Evolutionary conservation across 2,329 filamentous ascomycete species (phyloP).

Genomic region (Penicillium sp.): DNA sequence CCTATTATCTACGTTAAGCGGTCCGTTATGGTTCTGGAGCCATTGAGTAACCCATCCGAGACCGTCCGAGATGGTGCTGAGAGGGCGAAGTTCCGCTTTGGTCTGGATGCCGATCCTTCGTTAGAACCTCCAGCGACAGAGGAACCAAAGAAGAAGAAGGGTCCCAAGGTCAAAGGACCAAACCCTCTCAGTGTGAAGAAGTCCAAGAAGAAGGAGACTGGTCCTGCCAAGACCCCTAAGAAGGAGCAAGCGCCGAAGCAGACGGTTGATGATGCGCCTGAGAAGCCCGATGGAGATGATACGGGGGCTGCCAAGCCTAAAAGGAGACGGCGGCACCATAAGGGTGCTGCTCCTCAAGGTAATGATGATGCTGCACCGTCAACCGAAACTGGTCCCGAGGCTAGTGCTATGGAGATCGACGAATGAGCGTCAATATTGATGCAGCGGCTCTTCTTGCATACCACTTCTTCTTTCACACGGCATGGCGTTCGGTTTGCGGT

Average conservation of each 20-base stretch:
- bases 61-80: slow-evolving; percentile 49
- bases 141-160: slow-evolving; percentile 39
- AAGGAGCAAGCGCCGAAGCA: slow-evolving; percentile 20
- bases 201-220: slow-evolving; percentile 42
- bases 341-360: slow-evolving; percentile 26
- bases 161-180: slow-evolving; percentile 46
- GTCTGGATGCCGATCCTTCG: slow-evolving; percentile 36
- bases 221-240: slow-evolving; percentile 22
- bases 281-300: slow-evolving; percentile 30
- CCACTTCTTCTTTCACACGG: slow-evolving; percentile 23
- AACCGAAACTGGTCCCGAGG: slow-evolving; percentile 12
- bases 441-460: slow-evolving; percentile 5
- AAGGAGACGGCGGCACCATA: slow-evolving; percentile 41
- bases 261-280: slow-evolving; percentile 18
- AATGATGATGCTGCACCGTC: slow-evolving; percentile 22
- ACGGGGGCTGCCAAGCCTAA: slow-evolving; percentile 35
- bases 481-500: slow-evolving; percentile 38
- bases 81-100: slow-evolving; percentile 51
- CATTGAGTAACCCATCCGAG: slow-evolving; percentile 50
- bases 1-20: slow-evolving; percentile 57
- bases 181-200: slow-evolving; percentile 56
- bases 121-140: slow-evolving; percentile 37
- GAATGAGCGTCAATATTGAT: slow-evolving; percentile 16
- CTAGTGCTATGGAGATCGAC: slow-evolving; percentile 23
- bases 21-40: slow-evolving; percentile 56